These are phyloP conservation scores for Xylaria multiplex DNA, from an alignment of 2,329 filamentous ascomycete species.

Conservation along the genomic window DNA sequence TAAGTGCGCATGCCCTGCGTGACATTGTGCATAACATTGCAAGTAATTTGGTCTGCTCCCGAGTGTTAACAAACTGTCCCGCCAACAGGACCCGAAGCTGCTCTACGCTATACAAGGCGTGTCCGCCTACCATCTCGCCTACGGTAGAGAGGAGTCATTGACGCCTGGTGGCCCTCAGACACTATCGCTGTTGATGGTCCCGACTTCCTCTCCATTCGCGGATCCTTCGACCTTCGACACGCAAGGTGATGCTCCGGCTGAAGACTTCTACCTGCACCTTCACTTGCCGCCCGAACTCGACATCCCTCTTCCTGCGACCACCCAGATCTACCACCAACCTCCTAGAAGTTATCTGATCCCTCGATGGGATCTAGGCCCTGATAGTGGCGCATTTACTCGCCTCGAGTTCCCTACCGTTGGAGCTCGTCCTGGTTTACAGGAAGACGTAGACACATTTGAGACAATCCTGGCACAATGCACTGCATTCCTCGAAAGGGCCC, in stretches of 20 bases:
- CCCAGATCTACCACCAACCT: conserved; percentile 96
- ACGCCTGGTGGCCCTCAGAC: conserved; percentile 90
- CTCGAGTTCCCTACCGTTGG: conserved; percentile 87
- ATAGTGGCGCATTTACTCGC: conserved; percentile 88
- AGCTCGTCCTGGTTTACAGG: conserved; percentile 78
- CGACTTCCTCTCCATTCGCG: conserved; percentile 79
- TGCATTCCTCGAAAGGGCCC: conserved; percentile 87
- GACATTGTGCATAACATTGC: conserved; percentile 9
- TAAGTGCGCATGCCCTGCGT: conserved; percentile 42
- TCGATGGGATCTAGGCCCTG: conserved; percentile 90
- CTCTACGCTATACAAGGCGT: conserved; percentile 83
- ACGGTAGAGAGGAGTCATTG: conserved; percentile 84
- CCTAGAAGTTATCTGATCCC: conserved; percentile 94
- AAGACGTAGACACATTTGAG: conserved; percentile 96
- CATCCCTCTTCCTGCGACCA: conserved; percentile 90
- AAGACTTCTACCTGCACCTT: conserved; percentile 97
- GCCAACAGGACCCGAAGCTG: conserved; percentile 68
- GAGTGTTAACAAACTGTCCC: conserved; percentile 29
- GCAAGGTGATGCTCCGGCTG: conserved; percentile 67
- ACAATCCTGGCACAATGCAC: conserved; percentile 98
- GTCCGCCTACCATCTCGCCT: conserved; percentile 87
- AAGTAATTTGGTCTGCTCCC: conserved; percentile 15
- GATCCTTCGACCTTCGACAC: conserved; percentile 65
- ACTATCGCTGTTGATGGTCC: conserved; percentile 93
- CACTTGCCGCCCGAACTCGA: conserved; percentile 95